A percentile compares a stretch with the other conserved stretches of the same genome.
Evolutionary conservation across 192 early-diverging fungal species (phyloP).

Genomic region (Coemansia sp.): DNA sequence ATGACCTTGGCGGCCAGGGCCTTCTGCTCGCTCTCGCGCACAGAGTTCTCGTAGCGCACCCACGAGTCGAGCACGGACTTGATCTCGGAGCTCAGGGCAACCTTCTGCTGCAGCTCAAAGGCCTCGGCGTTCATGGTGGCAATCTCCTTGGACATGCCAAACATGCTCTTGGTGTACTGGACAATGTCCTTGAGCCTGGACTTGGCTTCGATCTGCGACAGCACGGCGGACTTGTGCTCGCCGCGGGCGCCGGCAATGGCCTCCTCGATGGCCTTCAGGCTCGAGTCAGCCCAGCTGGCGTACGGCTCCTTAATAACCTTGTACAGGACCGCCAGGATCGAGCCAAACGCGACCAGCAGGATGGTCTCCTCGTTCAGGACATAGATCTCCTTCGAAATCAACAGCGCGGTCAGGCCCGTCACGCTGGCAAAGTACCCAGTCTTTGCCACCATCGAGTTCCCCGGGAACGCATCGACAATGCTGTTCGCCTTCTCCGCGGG

Average conservation of each 20-base stretch:
- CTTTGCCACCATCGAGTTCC: constrained; percentile 82
- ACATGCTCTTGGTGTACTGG: constrained; percentile 86
- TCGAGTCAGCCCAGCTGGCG: constrained; percentile 66
- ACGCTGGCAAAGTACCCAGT: constrained; percentile 78
- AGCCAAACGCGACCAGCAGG: constrained; percentile 72
- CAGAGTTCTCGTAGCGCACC: constrained; percentile 90
- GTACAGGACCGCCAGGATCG: constrained; percentile 74
- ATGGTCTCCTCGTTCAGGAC: constrained; percentile 91
- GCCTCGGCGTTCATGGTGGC: constrained; percentile 90
- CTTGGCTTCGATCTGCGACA: constrained; percentile 85
- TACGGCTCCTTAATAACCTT: constrained; percentile 76
- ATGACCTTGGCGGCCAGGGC: constrained; percentile 79
- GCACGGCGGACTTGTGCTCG: constrained; percentile 87
- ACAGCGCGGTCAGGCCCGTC: constrained; percentile 76
- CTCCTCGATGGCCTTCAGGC: constrained; percentile 69
- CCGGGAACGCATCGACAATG: constrained; percentile 90
- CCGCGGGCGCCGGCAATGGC: constrained; percentile 77
- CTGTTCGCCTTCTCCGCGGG: constrained; percentile 78
- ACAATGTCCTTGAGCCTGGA: constrained; percentile 91
- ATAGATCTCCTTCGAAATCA: constrained; percentile 98
- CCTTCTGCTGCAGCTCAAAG: constrained; percentile 91
- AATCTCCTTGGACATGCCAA: constrained; percentile 92
- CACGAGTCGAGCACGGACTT: constrained; percentile 90
- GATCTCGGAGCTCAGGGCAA: constrained; percentile 70
- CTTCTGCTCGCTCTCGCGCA: constrained; percentile 93